phyloP scores from a whole-genome alignment of 2,329 filamentous ascomycete genomes.

The Penicillium sp. region DNA sequence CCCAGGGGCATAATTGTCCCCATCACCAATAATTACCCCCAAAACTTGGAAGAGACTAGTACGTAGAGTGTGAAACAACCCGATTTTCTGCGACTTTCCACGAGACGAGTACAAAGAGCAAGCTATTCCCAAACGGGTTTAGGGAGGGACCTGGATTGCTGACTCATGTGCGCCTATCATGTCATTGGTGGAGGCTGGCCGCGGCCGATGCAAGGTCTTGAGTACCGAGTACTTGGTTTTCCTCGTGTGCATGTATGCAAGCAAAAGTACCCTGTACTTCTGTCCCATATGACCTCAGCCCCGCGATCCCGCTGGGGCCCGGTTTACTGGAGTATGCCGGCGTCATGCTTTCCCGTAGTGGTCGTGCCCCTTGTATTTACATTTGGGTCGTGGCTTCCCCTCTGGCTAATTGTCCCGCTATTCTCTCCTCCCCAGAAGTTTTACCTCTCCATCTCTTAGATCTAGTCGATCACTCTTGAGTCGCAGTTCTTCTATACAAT shows the following conservation, averaged over 20 bases:
- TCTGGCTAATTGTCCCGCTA: not conserved
- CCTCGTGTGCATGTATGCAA: not conserved
- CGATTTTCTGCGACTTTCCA: slow-evolving; percentile 13
- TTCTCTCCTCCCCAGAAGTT: not conserved
- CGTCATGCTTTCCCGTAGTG: slow-evolving; percentile 17
- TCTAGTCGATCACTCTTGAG: no score
- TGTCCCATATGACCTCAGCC: slow-evolving; percentile 13
- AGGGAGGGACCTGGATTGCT: not conserved
- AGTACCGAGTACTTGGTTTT: not conserved
- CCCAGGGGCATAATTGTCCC: not conserved
- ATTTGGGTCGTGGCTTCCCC: slow-evolving; percentile 9
- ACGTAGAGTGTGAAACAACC: not conserved
- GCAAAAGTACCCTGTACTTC: slow-evolving; percentile 8
- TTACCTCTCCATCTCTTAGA: not conserved
- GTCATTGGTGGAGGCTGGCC: slow-evolving; percentile 12
- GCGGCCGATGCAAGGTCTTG: not conserved
- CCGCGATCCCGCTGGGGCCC: slow-evolving; percentile 15
- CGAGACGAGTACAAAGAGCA: slow-evolving; percentile 1
- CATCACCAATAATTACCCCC: not conserved
- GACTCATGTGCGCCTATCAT: not conserved
- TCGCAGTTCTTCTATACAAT: not conserved
- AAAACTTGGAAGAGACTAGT: not conserved
- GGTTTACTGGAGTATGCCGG: slow-evolving; percentile 15
- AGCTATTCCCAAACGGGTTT: not conserved
- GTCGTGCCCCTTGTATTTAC: slow-evolving; percentile 5